A percentile compares a stretch with the other conserved stretches of the same genome.
Evolutionary conservation across 2,329 filamentous ascomycete species (phyloP).

Genomic region (Arthrocladium fulminans): DNA sequence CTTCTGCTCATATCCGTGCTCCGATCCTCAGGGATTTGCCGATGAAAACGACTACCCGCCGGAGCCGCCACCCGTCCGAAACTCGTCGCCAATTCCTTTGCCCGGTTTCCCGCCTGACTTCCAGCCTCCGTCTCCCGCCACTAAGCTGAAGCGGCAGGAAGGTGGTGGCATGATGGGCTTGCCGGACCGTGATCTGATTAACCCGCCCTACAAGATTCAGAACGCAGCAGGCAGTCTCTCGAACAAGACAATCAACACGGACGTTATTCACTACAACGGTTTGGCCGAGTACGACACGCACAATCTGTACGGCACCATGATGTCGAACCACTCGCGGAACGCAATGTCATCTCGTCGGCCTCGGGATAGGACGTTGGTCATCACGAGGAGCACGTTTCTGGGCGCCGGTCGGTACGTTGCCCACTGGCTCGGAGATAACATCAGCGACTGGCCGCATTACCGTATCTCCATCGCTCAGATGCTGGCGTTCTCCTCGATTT

Average conservation of each 20-base stretch:
- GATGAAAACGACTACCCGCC: conserved; percentile 43
- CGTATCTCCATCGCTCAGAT: conserved; percentile 50
- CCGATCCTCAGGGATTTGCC: conserved; percentile 45
- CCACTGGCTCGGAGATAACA: conserved; percentile 57
- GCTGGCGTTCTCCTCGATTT: conserved; percentile 54
- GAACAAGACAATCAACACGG: conserved; percentile 56
- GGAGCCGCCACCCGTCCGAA: conserved; percentile 52
- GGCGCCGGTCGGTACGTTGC: conserved; percentile 55
- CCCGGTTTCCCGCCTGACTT: conserved; percentile 61
- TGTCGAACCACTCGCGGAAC: conserved; percentile 55
- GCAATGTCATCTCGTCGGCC: conserved; percentile 62
- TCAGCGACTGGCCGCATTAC: conserved; percentile 51
- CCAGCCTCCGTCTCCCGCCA: conserved; percentile 43
- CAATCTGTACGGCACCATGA: conserved; percentile 69
- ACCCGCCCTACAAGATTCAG: conserved; percentile 56
- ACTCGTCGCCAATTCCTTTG: conserved; percentile 48
- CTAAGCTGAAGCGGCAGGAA: conserved; percentile 12
- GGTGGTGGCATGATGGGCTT: conserved; percentile 44
- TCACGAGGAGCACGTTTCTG: conserved; percentile 68
- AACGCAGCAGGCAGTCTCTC: conserved; percentile 48
- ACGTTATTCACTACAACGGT: conserved; percentile 60
- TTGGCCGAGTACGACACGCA: conserved; percentile 65
- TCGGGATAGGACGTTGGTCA: conserved; percentile 56
- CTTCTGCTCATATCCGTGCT: conserved; percentile 49
- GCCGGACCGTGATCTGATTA: conserved; percentile 54